Evolutionary conservation across 495 filamentous ascomycete species (phyloP).

Genomic region (Penicillium parvum): DNA sequence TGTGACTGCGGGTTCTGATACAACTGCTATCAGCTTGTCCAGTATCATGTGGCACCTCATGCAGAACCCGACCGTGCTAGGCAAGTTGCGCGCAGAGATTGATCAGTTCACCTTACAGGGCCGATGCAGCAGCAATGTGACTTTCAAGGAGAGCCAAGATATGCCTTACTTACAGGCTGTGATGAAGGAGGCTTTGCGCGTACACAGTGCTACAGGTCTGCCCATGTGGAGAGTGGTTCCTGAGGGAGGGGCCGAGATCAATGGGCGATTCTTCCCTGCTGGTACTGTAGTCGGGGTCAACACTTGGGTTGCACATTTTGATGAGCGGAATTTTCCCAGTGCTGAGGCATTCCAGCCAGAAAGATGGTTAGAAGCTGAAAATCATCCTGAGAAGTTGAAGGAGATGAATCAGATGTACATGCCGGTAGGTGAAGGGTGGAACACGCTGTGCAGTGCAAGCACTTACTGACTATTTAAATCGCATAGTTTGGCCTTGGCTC

Average conservation of each 20-base stretch:
- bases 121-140: conserved; percentile 24
- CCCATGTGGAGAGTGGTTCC: conserved; percentile 40
- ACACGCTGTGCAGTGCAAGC: background rate
- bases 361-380: conserved; percentile 35
- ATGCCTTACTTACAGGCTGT: conserved; percentile 47
- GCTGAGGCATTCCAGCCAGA: conserved; percentile 32
- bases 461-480: background rate
- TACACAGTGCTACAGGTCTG: conserved; percentile 39
- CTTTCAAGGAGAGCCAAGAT: conserved; percentile 48
- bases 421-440: conserved; percentile 33
- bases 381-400: conserved; percentile 25
- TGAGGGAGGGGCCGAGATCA: conserved; percentile 32
- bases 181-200: conserved; percentile 42
- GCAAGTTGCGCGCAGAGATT: conserved; percentile 43
- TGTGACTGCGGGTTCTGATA: conserved; percentile 53
- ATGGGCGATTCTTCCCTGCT: conserved; percentile 32
- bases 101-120: conserved; percentile 28
- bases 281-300: conserved; percentile 51
- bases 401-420: conserved; percentile 43
- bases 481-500: conserved; percentile 45
- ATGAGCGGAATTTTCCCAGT: conserved; percentile 44
- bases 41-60: conserved; percentile 49
- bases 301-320: conserved; percentile 48
- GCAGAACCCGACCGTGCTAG: conserved; percentile 31
- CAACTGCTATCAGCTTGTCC: conserved; percentile 48